Evolutionary conservation across 1,139 yeast species (phyloP).

Genomic region (Pichia sp.): DNA sequence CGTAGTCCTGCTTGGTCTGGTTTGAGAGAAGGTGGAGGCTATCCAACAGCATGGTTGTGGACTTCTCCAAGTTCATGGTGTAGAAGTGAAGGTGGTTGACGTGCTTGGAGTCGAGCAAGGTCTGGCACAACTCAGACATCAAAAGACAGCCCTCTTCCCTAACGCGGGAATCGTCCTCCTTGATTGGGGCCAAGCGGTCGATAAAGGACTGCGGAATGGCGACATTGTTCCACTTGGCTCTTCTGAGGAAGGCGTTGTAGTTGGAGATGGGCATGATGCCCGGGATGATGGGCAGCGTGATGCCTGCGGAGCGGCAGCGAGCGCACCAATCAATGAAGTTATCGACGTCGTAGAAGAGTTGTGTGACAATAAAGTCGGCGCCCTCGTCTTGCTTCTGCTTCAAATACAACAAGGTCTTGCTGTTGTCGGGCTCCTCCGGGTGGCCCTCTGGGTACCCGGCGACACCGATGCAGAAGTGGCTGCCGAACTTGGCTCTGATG

Average conservation of each 20-base stretch:
- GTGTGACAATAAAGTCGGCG: constrained; percentile 89
- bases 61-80: constrained; percentile 91
- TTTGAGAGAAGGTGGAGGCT: constrained; percentile 52
- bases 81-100: constrained; percentile 89
- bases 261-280: constrained; percentile 98
- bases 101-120: constrained; percentile 63
- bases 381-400: constrained; percentile 91
- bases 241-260: constrained; percentile 83
- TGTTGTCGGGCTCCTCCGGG: constrained; percentile 69
- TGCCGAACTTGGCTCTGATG: constrained; percentile 58
- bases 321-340: constrained; percentile 79
- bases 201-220: constrained; percentile 71
- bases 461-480: constrained; percentile 49
- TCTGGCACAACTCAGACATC: constrained; percentile 77
- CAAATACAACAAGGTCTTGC: constrained; percentile 55
- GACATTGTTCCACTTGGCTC: constrained; percentile 93
- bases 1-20: constrained; percentile 16
- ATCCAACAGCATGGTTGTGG: constrained; percentile 86
- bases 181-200: constrained; percentile 70
- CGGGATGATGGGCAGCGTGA: constrained; percentile 84
- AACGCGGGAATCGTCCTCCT: constrained; percentile 85
- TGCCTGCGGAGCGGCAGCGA: constrained; percentile 64
- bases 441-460: constrained; percentile 72
- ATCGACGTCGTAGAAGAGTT: constrained; percentile 77
- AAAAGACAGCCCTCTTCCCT: constrained; percentile 83